Conservation (phyloP, 768 basidiomycete genomes). For the Auriscalpium orientale region DNA sequence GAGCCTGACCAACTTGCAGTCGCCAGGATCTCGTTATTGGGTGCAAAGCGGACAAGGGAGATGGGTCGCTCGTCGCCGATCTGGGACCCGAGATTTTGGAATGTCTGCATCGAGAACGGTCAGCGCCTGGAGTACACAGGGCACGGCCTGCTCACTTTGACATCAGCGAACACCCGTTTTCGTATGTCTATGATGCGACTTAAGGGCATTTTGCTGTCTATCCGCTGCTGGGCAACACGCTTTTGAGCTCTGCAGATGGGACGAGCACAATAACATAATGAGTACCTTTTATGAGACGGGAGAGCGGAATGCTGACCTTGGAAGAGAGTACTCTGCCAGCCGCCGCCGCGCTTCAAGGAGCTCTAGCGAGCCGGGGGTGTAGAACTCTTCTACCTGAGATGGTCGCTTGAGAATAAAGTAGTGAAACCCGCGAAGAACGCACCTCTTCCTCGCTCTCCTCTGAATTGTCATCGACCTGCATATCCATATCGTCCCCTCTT, state of each 20-base stretch:
- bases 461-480: constrained; percentile 61
- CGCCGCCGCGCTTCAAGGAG: constrained; percentile 77
- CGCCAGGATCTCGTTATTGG: constrained; percentile 80
- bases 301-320: constrained; percentile 77
- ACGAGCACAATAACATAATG: constrained; percentile 44
- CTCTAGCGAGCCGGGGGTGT: constrained; percentile 83
- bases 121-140: no score
- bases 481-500: constrained; percentile 72
- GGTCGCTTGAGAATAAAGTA: not conserved
- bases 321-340: constrained; percentile 90
- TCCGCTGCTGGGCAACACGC: constrained; percentile 85
- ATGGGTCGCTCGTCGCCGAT: constrained; percentile 96
- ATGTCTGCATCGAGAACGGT: constrained; percentile 44
- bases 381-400: constrained; percentile 86
- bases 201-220: constrained; percentile 83
- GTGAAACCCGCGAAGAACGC: constrained; percentile 11
- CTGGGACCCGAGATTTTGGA: constrained; percentile 91
- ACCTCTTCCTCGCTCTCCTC: constrained; percentile 76
- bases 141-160: constrained; percentile 56
- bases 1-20: constrained; percentile 96
- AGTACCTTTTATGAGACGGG: constrained; percentile 64
- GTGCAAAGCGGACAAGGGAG: constrained; percentile 89
- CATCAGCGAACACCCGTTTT: constrained; percentile 81
- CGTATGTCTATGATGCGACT: constrained; percentile 87
- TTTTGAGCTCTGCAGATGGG: constrained; percentile 79